Base-by-base conservation (phyloP, 495 filamentous ascomycete species). In the Bryoglossum gracile region DNA sequence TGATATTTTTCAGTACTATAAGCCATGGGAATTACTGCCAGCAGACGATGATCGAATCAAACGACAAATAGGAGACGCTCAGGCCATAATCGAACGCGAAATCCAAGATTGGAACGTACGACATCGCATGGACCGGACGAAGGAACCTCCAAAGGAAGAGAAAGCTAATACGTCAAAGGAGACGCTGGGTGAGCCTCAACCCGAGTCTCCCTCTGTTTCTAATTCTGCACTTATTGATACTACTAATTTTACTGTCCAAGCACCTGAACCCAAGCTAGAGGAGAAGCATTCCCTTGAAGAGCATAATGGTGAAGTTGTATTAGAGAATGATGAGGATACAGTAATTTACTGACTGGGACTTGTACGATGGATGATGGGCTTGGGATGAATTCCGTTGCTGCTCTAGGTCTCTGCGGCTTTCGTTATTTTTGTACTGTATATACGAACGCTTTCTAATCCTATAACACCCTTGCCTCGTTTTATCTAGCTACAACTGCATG, bases 271-370 rank as follows among this genome's bases (percentile, higher is more conserved):
- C 39, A 32, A 50, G 22, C 16, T 24, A 43, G 23, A 26, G 46
- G 51, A 54, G 36, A 54, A 43, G 26, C 28, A 52, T 3, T 26
- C 54, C 34, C 36, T 54, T 22, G 78, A 82, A 43, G 84, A 83
- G 59, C 78, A 83, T 61, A 74, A 71, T 41, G 86, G 81, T 41
- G 85, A 89, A 58, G 67, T 84, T 40, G 70, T 87, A 60, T 68
- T 81, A 40, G 84, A 89, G 61, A 82, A 82, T 57, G 81, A 85
- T 39, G 87, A 92, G 69, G 87, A 91, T 57, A 87, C 79, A 46
- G 87, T 92, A 46, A 88, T 92, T 50, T 91, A 92, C 68, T 92
- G 76, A 77, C 54, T 25, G 13, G 5, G 14, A 24, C 14, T 11
- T 24, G 19, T 8, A 16, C 8, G 13, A 9, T 46, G 22, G 17